Evolutionary conservation across 2,329 filamentous ascomycete species (phyloP).

Genomic region (Fusarium fracticaudum): DNA sequence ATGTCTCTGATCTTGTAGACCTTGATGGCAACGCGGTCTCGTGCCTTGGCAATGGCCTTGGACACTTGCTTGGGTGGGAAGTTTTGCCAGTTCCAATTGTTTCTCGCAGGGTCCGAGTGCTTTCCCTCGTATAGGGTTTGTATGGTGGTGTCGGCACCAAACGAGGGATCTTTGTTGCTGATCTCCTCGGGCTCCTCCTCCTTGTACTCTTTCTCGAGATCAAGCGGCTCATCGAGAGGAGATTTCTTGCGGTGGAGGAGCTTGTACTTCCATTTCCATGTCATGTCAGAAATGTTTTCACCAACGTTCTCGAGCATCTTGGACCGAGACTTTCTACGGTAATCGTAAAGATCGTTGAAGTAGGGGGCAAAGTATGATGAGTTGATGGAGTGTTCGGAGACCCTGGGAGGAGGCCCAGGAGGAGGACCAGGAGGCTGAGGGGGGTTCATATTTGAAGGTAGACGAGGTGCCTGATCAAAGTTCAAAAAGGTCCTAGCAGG

Average conservation of each 20-base stretch:
- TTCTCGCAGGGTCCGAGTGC: conserved; percentile 20
- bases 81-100: conserved; percentile 51
- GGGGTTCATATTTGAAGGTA: background rate
- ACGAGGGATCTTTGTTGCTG: conserved; percentile 37
- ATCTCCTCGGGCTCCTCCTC: conserved; percentile 19
- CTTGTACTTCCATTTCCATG: conserved; percentile 48
- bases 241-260: conserved; percentile 37
- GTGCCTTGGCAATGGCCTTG: conserved; percentile 48
- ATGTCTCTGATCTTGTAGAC: conserved; percentile 58
- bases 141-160: conserved; percentile 45
- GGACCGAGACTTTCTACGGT: background rate
- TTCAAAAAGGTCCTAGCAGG: conserved; percentile 7
- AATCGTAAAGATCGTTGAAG: too few species aligned
- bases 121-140: conserved; percentile 54
- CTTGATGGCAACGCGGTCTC: conserved; percentile 56
- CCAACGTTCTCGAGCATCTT: conserved; percentile 24
- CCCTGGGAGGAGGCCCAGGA: background rate
- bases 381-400: background rate
- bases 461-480: background rate
- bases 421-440: background rate
- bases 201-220: conserved; percentile 28
- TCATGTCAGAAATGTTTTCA: conserved; percentile 41
- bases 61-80: conserved; percentile 55
- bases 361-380: background rate
- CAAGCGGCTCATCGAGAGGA: conserved; percentile 23